Evolutionary conservation across 352 stramenopile genomes (phyloP).

Genomic region (Globisporangium camurandrum): DNA sequence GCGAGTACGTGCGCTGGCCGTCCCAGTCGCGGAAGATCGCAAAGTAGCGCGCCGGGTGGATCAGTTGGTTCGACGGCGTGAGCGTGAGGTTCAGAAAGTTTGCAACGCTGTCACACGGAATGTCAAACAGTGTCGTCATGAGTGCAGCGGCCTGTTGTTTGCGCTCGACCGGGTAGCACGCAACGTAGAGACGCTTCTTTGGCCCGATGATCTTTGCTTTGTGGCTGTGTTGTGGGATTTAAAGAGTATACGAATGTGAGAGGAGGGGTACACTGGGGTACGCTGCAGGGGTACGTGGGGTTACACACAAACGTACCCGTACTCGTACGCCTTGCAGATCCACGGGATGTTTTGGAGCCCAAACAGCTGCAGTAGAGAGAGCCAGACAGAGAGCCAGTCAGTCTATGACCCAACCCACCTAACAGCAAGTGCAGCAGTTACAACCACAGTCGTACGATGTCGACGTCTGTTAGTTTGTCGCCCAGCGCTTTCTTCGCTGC

Average conservation of each 20-base stretch:
- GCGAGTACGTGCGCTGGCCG: constrained; percentile 81
- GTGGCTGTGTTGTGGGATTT: constrained; percentile 62
- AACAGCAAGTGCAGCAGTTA: not conserved
- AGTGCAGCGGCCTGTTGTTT: constrained; percentile 65
- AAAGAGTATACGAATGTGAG: too few species aligned
- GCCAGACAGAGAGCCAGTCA: not conserved
- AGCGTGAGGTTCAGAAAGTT: constrained; percentile 93
- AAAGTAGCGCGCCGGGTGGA: constrained; percentile 90
- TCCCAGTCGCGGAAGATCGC: constrained; percentile 92
- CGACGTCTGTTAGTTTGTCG: constrained; percentile 41
- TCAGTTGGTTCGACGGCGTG: constrained; percentile 92
- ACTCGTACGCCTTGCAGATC: constrained; percentile 90
- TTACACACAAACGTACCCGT: constrained; percentile 63
- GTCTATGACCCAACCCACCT: constrained; percentile 11
- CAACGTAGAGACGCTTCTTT: constrained; percentile 88
- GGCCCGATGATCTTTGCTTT: constrained; percentile 87
- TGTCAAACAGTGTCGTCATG: constrained; percentile 88
- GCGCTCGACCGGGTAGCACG: constrained; percentile 86
- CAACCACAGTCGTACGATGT: constrained; percentile 32
- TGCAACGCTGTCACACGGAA: constrained; percentile 84
- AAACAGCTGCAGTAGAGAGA: constrained; percentile 56
- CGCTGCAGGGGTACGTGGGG: too few species aligned
- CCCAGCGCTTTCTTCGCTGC: constrained; percentile 85
- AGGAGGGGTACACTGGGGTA: too few species aligned
- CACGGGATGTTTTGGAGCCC: constrained; percentile 92